These are phyloP conservation scores for Paracoccidioides brasiliensis DNA, from an alignment of 2,329 filamentous ascomycete species.

Conservation along the genomic window DNA sequence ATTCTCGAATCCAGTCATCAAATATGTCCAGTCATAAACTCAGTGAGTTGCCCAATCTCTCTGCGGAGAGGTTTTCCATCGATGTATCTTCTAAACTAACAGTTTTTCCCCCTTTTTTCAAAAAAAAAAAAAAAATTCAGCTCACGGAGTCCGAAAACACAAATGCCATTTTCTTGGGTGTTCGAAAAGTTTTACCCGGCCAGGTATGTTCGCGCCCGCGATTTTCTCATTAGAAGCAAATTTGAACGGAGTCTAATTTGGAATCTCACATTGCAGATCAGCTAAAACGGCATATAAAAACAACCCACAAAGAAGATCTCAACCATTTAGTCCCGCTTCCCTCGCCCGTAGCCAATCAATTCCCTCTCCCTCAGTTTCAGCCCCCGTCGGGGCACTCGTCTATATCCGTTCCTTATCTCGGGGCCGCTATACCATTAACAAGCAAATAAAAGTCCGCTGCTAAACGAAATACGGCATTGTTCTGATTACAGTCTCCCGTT, in stretches of 20 bases:
- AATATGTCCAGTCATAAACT: conserved; percentile 35
- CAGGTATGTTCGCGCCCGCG: conserved; percentile 20
- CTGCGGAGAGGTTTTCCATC: background rate
- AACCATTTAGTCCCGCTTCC: conserved; percentile 14
- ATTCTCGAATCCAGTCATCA: conserved; percentile 21
- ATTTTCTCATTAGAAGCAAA: background rate
- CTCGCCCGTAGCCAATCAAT: conserved; percentile 15
- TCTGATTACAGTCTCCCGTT: too few relatives aligned
- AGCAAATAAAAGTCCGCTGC: background rate
- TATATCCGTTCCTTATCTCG: background rate
- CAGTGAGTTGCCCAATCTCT: conserved; percentile 18
- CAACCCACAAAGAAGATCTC: conserved; percentile 23
- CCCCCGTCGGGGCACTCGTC: background rate
- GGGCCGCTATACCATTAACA: background rate
- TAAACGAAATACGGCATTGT: background rate
- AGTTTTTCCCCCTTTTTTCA: background rate
- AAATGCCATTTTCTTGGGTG: conserved; percentile 29
- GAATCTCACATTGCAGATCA: conserved; percentile 20
- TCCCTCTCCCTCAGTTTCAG: background rate
- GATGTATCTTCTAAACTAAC: background rate
- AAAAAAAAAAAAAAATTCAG: too few relatives aligned
- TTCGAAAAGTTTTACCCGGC: conserved; percentile 32
- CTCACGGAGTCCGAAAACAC: conserved; percentile 31
- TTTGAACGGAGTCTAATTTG: background rate
- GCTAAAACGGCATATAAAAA: conserved; percentile 28